Evolutionary conservation across 2,329 filamentous ascomycete genomes (phyloP), one percentile per base, ranked within the genome.

Genomic region (Aspergillus fischeri): DNA sequence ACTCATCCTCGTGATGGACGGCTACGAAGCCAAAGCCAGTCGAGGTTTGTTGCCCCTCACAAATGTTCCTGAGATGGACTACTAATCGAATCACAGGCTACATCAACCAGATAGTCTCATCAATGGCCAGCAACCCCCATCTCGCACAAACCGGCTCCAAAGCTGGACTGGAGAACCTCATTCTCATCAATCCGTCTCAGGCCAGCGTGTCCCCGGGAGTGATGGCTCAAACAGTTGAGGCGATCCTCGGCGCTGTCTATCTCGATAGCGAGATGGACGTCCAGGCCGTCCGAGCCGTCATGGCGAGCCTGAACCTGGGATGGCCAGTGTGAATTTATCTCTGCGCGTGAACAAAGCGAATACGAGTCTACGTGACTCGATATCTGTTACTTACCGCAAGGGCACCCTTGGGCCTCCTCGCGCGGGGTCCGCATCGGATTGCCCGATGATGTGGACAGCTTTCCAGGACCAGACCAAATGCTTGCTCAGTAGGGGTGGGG

Each of bases 171-270:
- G 52, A 56, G 14, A 8, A 21, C 4, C 58, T 51, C 11, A 59
- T 67, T 4, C 49, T 54, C 24, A 48, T n/a, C 2, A 65, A 64
- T 29, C 59, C 47, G 9, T 57, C 54, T n/a, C 65, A 68, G 55
- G 49, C n/a, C 10, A 29, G 5, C 2, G 49, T 67, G 4, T 65
- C 66, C 1, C 25, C 49, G 0, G 57, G 53, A 1, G 61, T 67
- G 17, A 69, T 72, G 62, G 69, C 71, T 1, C 65, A 60, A 3
- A 67, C 70, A 0, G 55, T 75, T 0, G 67, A 73, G 53, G 72
- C 72, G 14, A 55, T 75, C n/a, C 42, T 74, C n/a, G 72, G 70
- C 3, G 73, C 71, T 7, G 66, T 69, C 8, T 69, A 61, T 25
- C 32, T 66, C 2, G 73, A 75, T 47, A 67, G 64, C 28, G 59